Evolutionary conservation across 345 rosid genomes (phyloP).

Genomic region (Barbarea vulgaris): DNA sequence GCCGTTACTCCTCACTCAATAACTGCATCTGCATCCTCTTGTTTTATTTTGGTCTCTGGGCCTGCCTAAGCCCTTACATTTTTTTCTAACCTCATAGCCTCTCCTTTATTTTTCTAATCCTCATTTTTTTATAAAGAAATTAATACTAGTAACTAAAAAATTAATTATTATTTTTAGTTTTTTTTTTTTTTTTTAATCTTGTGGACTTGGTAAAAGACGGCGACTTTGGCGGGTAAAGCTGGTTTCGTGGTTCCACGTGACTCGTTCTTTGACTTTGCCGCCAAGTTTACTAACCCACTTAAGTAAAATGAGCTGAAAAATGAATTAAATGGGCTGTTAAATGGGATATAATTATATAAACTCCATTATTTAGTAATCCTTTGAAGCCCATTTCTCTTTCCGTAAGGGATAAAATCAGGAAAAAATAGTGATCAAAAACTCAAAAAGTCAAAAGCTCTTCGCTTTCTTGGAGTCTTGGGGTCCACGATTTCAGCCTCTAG

Average conservation of each 20-base stretch:
- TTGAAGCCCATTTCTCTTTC: not conserved
- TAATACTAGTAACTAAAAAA: not conserved
- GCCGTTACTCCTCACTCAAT: constrained; percentile 26
- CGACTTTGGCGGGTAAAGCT: constrained; percentile 28
- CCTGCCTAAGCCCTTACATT: not conserved
- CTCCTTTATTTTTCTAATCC: not conserved
- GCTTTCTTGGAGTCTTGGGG: not conserved
- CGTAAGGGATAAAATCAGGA: not conserved
- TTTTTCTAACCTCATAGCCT: not conserved
- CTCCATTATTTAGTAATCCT: not conserved
- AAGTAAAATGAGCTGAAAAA: not conserved
- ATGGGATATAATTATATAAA: not conserved
- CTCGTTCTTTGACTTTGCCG: constrained; percentile 24
- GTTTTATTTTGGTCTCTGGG: not conserved
- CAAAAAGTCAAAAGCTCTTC: not conserved
- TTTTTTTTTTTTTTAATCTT: not conserved
- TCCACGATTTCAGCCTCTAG: no score
- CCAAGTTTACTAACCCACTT: constrained; percentile 26
- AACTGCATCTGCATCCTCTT: constrained; percentile 28
- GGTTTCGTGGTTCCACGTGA: constrained; percentile 29
- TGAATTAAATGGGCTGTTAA: not conserved
- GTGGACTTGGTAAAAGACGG: constrained; percentile 39
- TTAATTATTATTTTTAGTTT: not conserved
- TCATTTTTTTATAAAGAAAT: not conserved
- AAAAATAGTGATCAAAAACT: not conserved